Base-by-base conservation (phyloP, 1,139 yeast species). In the Zygoascus hellenicus region DNA sequence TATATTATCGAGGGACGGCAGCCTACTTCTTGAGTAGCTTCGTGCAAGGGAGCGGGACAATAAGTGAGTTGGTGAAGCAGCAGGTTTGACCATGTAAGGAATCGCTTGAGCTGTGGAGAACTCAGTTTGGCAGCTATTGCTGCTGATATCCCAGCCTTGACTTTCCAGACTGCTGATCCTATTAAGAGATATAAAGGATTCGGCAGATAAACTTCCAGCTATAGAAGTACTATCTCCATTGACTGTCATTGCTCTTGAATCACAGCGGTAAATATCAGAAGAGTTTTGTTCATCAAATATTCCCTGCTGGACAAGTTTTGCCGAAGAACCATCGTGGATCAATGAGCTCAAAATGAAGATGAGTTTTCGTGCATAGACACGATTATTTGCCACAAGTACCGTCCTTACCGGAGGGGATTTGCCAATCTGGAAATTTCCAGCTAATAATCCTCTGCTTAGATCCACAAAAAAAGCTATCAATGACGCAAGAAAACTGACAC, bases 111-210 rank as follows among this genome's bases (percentile, higher is more conserved):
- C 54, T 34, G 43, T 52, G 31, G 36, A 51, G 33, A 31, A 55
- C 44, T 43, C 60, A 1, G 58, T 53, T n/a, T 44, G 49, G 3
- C 54, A 50, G 6, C 42, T 15, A 34, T 51, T 38, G 32, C 50
- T 51, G 11, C 60, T 58, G 10, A 59, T 51, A 30, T 60, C 62
- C 63, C 63, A 60, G n/a, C 62, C 62, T 0, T 51, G 52, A 5
- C 46, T 56, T 29, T 48, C 51, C 29, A 46, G 49, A 15, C 49
- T 42, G 31, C 48, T 47, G 30, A 22, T 7, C 7, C 7, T 22
- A 22, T 46, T 47, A 2, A 54, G 46, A 1, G 51, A 36, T 9
- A 50, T 19, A 11, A 42, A 22, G 1, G 54, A 46, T 2, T 41
- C 48, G 2, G 54, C 48, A 16, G 46, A 43, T 38, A 51, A 46